These are phyloP conservation scores for Silene coronaria DNA, from an alignment of 179 eudicot species.

Conservation along the genomic window DNA sequence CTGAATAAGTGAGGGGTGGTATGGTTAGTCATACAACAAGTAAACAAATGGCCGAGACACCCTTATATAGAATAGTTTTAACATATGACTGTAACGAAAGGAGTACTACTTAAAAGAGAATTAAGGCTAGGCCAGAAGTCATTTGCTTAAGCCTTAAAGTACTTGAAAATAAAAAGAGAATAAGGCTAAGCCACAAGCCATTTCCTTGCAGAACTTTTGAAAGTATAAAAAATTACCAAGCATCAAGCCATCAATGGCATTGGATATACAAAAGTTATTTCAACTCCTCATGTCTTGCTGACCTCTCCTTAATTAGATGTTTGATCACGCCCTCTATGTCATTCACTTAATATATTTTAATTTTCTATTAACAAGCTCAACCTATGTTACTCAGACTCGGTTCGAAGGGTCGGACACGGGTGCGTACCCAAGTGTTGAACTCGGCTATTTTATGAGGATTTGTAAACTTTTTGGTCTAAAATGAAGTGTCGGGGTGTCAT, in stretches of 20 bases:
- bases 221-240: background rate
- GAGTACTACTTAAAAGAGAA: background rate
- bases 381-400: too few relatives aligned
- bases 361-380: background rate
- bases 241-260: background rate
- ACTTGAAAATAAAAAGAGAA: background rate
- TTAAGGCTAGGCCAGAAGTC: background rate
- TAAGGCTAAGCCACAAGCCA: slow-evolving; percentile 1
- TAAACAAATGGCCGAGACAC: background rate
- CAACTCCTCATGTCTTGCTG: background rate
- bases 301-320: background rate
- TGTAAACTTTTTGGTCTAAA: too few relatives aligned
- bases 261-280: background rate
- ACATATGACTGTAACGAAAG: background rate
- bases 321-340: background rate
- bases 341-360: background rate
- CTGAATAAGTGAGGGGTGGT: background rate
- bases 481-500: too few relatives aligned
- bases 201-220: background rate
- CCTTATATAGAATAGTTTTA: background rate
- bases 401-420: too few relatives aligned
- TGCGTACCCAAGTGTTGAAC: too few relatives aligned
- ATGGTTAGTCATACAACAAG: background rate
- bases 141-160: background rate
- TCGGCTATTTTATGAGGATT: too few relatives aligned